Conservation (phyloP, 2,329 filamentous ascomycete species). For the Fonsecaea pedrosoi region DNA sequence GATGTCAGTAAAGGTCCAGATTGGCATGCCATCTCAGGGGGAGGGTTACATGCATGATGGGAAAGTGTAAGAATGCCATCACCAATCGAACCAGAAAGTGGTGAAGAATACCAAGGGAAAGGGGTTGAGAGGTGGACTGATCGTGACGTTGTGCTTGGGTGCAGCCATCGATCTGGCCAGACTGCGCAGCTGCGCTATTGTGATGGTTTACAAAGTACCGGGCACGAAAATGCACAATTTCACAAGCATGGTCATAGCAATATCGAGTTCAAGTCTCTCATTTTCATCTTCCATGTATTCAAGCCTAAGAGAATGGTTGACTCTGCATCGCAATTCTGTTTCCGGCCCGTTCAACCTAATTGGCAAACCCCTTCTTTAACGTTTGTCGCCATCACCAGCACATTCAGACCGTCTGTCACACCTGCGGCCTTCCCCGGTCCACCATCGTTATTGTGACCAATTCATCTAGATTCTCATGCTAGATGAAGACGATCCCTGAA, state of each 20-base stretch:
- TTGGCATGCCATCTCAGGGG: background rate
- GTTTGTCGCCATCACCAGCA: background rate
- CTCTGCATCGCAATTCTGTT: background rate
- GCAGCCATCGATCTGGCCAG: background rate
- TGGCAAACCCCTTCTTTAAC: background rate
- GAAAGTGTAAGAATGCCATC: conserved; percentile 5
- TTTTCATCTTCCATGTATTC: background rate
- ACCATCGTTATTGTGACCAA: background rate
- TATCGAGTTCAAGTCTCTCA: background rate
- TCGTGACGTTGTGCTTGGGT: background rate
- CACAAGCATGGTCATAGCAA: background rate
- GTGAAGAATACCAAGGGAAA: background rate
- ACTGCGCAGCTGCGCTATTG: background rate
- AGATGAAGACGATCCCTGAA: background rate
- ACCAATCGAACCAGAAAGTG: background rate
- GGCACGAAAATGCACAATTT: background rate
- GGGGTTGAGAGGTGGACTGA: background rate
- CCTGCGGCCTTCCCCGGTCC: background rate
- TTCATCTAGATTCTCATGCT: background rate
- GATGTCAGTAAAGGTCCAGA: background rate
- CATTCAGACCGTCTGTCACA: background rate
- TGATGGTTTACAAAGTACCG: background rate
- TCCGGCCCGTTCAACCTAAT: background rate
- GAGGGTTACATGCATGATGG: conserved; percentile 3
- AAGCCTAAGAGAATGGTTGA: background rate